Percentiles rank a stretch among this genome's conserved stretches.
phyloP scores from a whole-genome alignment of 2,329 filamentous ascomycete species.

The Nothomitra cinnamomea region DNA sequence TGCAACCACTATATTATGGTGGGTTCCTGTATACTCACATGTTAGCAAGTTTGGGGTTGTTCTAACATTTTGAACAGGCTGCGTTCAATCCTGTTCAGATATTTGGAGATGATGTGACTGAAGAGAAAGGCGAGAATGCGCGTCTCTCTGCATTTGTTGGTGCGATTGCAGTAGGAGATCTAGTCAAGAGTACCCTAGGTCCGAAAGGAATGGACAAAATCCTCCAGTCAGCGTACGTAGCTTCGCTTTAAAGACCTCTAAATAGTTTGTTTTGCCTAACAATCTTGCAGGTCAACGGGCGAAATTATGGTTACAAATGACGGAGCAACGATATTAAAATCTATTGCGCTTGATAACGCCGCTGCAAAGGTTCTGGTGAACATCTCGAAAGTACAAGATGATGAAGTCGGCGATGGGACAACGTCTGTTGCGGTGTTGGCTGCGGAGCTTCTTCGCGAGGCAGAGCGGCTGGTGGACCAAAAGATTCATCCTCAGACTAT shows the following conservation, averaged over 20 bases:
- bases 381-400: constrained; percentile 97
- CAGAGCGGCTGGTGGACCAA: constrained; percentile 91
- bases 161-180: constrained; percentile 89
- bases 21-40: background rate
- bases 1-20: background rate
- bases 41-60: too few species aligned
- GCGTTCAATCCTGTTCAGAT: constrained; percentile 72
- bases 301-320: constrained; percentile 99
- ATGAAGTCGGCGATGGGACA: constrained; percentile 95
- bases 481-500: constrained; percentile 99
- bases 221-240: constrained; percentile 72
- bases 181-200: constrained; percentile 93
- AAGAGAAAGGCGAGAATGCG: constrained; percentile 98
- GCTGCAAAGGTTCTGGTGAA: constrained; percentile 97
- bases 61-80: background rate
- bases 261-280: constrained; percentile 13
- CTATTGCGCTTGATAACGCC: constrained; percentile 95
- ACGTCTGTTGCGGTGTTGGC: constrained; percentile 95
- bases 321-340: constrained; percentile 94
- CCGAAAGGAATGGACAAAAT: constrained; percentile 99
- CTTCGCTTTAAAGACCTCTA: constrained; percentile 2
- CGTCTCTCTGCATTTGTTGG: constrained; percentile 96
- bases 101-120: constrained; percentile 89
- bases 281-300: constrained; percentile 55
- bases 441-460: constrained; percentile 86